Evolutionary conservation across 306 rosid species (phyloP), one percentile per base, ranked within the genome.

Genomic region (Cyclanthera cordifolia): DNA sequence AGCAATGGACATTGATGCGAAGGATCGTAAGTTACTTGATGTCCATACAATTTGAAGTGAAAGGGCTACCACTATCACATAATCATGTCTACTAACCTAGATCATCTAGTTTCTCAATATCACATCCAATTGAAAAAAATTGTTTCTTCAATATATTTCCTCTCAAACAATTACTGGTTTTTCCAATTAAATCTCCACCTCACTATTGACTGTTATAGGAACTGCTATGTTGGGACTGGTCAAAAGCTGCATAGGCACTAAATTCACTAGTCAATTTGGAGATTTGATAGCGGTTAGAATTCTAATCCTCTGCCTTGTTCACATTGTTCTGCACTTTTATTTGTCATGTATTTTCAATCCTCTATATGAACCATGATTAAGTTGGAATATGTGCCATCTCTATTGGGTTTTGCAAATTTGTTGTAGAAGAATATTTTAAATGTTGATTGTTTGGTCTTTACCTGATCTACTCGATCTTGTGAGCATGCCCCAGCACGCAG

Each of bases 261-360:
- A 94, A 70, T 94, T 94, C 74, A 94, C 99, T 0, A 71, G 96
- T 61, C 99, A 94, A 77, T 94, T 90, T 45, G 99, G 99, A 50
- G 96, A 94, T 81, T 76, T 94, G 58, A 88, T 94, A 80, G 97
- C 99, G 82, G 99, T 94, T 77, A 90, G 99, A 78, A 65, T 79
- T 57, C 75, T 71, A 56, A 27, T 7, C 63, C 58, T 61, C 27
- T 61, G 28, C 49, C 49, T 61, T 20, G 28, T 37, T 53, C 49
- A 60, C 49, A 60, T 37, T 60, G 49, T 21, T 43, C 32, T 64
- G 51, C 49, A 12, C 20, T 64, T 64, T 41, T 23, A 19, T 61
- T 43, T 43, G 34, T 21, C 43, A 6, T 43, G 21, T 39, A 64
- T 64, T 43, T 49, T 41, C 3, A 64, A 64, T 41, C 34, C 12